Evolutionary conservation across 345 rosid genomes (phyloP), one percentile per base, ranked within the genome.

Genomic region (Eucalyptus cloeziana): DNA sequence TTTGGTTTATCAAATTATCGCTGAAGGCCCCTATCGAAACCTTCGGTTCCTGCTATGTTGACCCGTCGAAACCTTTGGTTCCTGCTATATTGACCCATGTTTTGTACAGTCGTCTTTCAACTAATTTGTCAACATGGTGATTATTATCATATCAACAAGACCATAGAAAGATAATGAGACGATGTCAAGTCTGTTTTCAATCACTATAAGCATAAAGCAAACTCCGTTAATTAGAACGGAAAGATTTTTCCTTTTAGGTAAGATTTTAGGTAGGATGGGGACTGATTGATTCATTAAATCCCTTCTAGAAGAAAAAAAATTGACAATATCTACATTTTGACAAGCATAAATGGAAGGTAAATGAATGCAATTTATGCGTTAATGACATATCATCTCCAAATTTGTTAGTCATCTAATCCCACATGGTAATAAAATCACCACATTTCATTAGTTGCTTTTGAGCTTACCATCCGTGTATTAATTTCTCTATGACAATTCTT

Each of bases 1-100:
- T 21, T 54, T 7, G 58, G 25, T 7, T 54, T 54, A 19, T 54
- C 2, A 0, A 21, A 54, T 54, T 54, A 54, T 21, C 0, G 0
- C 25, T 54, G 24, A 7, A 54, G 58, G 24, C 4, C 58, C 58
- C 25, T 21, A 54, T 21, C 0, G 5, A 8, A 54, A 54, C 58
- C 24, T 54, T 54, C 4, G 9, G 25, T 54, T 54, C 24, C 9
- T 21, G 10, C 24, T 54, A 54, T 54, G 24, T 7, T 54, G 4
- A 54, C 24, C 10, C 3, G 22, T 21, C 0, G 5, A 8, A 54
- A 54, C 58, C 24, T 54, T 54, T 2, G 9, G 25, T 54, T 54
- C 24, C 9, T 21, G 10, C 24, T 54, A 54, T 54, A 10, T 7
- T 54, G 4, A 54, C 24, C 10, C 3, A 9, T 54, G 25, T 8